These are phyloP conservation scores for Collariella sp. DNA, from an alignment of 495 filamentous ascomycete species.

Conservation along the genomic window DNA sequence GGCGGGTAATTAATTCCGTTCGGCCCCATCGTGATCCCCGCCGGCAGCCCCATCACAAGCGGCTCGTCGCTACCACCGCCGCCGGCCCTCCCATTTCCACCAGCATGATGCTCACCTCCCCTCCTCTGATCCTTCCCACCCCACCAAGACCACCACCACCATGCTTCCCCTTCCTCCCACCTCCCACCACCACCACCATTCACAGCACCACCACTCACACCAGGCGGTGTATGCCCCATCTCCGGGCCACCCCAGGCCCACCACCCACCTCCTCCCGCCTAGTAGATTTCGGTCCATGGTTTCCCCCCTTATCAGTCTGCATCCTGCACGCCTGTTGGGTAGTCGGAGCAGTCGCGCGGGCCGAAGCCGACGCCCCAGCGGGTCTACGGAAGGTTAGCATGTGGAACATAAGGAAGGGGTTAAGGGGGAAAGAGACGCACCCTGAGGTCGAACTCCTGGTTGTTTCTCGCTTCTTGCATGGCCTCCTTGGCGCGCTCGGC, in stretches of 20 bases:
- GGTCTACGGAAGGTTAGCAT: conserved; percentile 47
- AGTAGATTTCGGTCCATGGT: conserved; percentile 63
- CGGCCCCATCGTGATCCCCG: conserved; percentile 45
- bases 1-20: conserved; percentile 53
- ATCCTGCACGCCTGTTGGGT: conserved; percentile 82
- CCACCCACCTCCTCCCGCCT: conserved; percentile 40
- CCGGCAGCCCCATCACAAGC: conserved; percentile 49
- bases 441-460: conserved; percentile 64
- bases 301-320: conserved; percentile 66
- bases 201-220: conserved; percentile 33
- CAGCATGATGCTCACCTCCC: conserved; percentile 34
- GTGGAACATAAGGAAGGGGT: neutral
- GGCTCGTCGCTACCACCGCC: conserved; percentile 44
- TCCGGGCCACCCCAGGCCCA: too few relatives aligned
- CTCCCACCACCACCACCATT: conserved; percentile 36
- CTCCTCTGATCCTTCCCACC: conserved; percentile 28
- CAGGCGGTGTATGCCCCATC: too few relatives aligned
- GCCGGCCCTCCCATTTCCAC: conserved; percentile 21
- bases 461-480: conserved; percentile 68
- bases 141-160: conserved; percentile 36
- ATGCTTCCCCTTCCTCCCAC: conserved; percentile 39
- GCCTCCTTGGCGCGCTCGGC: conserved; percentile 77
- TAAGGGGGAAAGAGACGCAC: conserved; percentile 45
- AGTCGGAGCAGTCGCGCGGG: conserved; percentile 95
- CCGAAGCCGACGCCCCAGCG: conserved; percentile 98